These are phyloP conservation scores for Ophiobolus disseminans DNA, from an alignment of 2,329 filamentous ascomycete species.

Conservation along the genomic window DNA sequence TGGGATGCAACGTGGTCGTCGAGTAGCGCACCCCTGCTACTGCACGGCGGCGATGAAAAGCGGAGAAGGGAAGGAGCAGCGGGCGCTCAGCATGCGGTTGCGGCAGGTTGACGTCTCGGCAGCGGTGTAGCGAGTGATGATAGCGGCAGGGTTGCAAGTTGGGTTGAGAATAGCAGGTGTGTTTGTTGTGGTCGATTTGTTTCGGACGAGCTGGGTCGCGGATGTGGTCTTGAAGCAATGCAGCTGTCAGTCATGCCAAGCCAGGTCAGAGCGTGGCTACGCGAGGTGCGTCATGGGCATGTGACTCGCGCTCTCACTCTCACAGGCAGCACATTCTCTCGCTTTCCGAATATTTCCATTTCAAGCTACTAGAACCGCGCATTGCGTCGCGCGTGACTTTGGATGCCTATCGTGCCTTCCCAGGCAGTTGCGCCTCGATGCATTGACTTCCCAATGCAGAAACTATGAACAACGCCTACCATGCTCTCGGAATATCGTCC, in stretches of 20 bases:
- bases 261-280: background rate
- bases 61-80: constrained; percentile 30
- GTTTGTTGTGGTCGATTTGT: constrained; percentile 31
- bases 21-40: constrained; percentile 30
- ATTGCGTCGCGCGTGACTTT: constrained; percentile 3
- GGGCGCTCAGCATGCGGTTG: constrained; percentile 8
- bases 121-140: constrained; percentile 6
- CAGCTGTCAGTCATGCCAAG: constrained; percentile 2
- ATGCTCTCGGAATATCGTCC: constrained; percentile 3
- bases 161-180: constrained; percentile 24
- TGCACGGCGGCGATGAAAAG: constrained; percentile 36
- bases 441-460: constrained; percentile 4
- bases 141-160: constrained; percentile 8
- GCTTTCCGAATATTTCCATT: background rate
- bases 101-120: constrained; percentile 13
- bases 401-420: constrained; percentile 4
- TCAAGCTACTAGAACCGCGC: background rate
- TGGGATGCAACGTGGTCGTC: constrained; percentile 35
- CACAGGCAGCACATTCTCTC: constrained; percentile 7
- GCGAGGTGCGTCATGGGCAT: constrained; percentile 21
- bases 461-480: constrained; percentile 11
- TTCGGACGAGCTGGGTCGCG: constrained; percentile 19
- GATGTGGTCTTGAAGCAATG: constrained; percentile 13
- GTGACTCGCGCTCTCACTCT: constrained; percentile 7
- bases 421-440: constrained; percentile 4